A percentile compares a stretch with the other conserved stretches of the same genome.
These are phyloP conservation scores for Pholiota microspora DNA, from an alignment of 768 basidiomycete species.

Conservation along the genomic window DNA sequence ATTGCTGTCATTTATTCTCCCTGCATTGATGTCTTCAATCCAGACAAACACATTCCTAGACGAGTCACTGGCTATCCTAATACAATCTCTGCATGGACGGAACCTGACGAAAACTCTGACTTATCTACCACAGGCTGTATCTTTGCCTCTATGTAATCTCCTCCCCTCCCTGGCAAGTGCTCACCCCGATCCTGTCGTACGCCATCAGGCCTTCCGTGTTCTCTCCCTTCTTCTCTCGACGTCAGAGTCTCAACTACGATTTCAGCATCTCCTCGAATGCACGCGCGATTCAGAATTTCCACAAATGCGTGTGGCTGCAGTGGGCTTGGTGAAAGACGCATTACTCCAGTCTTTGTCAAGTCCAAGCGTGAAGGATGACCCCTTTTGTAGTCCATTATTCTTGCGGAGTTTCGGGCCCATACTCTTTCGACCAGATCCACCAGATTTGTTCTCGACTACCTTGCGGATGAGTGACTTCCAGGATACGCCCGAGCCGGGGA, in stretches of 20 bases:
- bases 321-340: conserved; percentile 69
- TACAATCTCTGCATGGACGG: conserved; percentile 31
- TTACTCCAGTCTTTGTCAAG: conserved; percentile 46
- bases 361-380: conserved; percentile 27
- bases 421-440: conserved; percentile 56
- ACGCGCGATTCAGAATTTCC: conserved; percentile 48
- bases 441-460: conserved; percentile 40
- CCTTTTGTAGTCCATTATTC: conserved; percentile 56
- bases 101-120: conserved; percentile 13
- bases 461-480: conserved; percentile 44
- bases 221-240: conserved; percentile 52
- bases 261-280: conserved; percentile 57
- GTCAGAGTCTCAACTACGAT: conserved; percentile 43
- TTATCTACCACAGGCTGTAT: conserved; percentile 41
- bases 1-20: conserved; percentile 33
- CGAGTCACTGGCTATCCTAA: conserved; percentile 57
- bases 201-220: conserved; percentile 62
- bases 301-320: conserved; percentile 67
- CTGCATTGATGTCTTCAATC: conserved; percentile 45
- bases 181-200: conserved; percentile 55
- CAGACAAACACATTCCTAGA: conserved; percentile 55
- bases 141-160: conserved; percentile 45
- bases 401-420: conserved; percentile 58
- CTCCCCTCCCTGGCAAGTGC: conserved; percentile 58
- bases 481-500: conserved; percentile 53